Evolutionary conservation across 768 basidiomycete genomes (phyloP), one percentile per base, ranked within the genome.

Genomic region (Mrakia frigida): DNA sequence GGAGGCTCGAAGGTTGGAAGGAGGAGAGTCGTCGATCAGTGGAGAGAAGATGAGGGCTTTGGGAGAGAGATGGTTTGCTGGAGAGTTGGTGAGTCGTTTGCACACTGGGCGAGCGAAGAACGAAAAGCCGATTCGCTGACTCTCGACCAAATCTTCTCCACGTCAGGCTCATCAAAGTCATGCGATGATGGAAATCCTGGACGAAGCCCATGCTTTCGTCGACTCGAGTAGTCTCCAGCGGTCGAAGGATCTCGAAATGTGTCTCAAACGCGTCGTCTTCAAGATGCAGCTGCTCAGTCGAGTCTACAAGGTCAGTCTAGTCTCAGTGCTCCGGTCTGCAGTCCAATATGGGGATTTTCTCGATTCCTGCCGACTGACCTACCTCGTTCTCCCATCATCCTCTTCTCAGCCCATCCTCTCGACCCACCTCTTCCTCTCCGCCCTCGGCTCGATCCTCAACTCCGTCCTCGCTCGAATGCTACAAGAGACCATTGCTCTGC

Each of bases 391-490:
- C 70, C n/a, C 35, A 43, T 43, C 41, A 39, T 37, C 43, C 52
- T 74, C 60, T 39, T 35, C 23, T 18, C 80, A 95, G 92, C 82
- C 86, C 18, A 84, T 93, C 41, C 83, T 96, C 84, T 88, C n/a
- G 89, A 88, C 80, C 88, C 86, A 81, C 90, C 89, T 80, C 91
- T 91, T 80, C 89, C 67, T 92, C 79, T 84, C 86, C 25, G 89
- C 90, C 0, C 83, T 93, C 23, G 95, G 94, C 16, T 83, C 86
- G 37, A 83, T 94, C 18, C 87, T 90, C 7, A 89, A 95, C 70
- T 86, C 87, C 9, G 88, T 88, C 9, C 85, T 96, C 35, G 86
- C 86, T 9, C 86, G 88, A 28, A 87, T 96, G 31, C 85, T 93
- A 21, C 86, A 86, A 52, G 90, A 92, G 80, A 86, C 97, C 28